A percentile compares a stretch with the other conserved stretches of the same genome.
Conservation (phyloP, 768 basidiomycete genomes). For the Phylloporus arenicola region DNA sequence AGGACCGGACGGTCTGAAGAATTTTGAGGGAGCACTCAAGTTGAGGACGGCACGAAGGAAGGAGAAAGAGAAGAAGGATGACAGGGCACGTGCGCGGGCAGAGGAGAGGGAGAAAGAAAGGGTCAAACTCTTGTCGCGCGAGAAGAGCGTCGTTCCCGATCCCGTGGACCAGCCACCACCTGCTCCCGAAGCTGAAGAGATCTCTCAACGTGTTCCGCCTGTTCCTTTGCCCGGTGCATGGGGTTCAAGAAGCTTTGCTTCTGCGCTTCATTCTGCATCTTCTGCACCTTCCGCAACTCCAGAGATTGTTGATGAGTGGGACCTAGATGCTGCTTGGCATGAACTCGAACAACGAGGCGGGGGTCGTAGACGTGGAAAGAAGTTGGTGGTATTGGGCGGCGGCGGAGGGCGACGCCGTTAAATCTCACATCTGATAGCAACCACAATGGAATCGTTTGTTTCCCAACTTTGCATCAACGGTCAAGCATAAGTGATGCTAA, state of each 20-base stretch:
- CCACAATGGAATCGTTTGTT: background rate
- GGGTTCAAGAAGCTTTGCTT: conserved; percentile 79
- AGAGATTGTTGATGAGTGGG: conserved; percentile 59
- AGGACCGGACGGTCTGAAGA: conserved; percentile 66
- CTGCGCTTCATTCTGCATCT: conserved; percentile 55
- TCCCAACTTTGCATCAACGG: conserved; percentile 11
- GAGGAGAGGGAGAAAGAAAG: conserved; percentile 73
- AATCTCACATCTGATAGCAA: conserved; percentile 1
- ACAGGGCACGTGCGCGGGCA: conserved; percentile 70
- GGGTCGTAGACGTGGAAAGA: conserved; percentile 56
- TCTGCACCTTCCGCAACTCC: conserved; percentile 33
- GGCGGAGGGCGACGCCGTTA: conserved; percentile 47
- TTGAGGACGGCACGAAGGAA: conserved; percentile 66
- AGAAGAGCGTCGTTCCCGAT: conserved; percentile 9
- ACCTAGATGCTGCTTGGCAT: conserved; percentile 75
- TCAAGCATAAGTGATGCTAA: conserved; percentile 4
- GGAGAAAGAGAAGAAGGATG: conserved; percentile 83
- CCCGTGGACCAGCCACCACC: conserved; percentile 6
- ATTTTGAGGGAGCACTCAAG: conserved; percentile 79
- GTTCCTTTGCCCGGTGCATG: conserved; percentile 51
- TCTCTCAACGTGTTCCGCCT: conserved; percentile 2
- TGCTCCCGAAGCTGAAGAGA: conserved; percentile 13
- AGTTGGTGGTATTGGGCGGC: conserved; percentile 68
- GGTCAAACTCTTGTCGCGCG: conserved; percentile 27
- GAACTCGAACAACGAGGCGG: conserved; percentile 61